Evolutionary conservation across 352 stramenopile genomes (phyloP).

Genomic region (Globisporangium middletonii): DNA sequence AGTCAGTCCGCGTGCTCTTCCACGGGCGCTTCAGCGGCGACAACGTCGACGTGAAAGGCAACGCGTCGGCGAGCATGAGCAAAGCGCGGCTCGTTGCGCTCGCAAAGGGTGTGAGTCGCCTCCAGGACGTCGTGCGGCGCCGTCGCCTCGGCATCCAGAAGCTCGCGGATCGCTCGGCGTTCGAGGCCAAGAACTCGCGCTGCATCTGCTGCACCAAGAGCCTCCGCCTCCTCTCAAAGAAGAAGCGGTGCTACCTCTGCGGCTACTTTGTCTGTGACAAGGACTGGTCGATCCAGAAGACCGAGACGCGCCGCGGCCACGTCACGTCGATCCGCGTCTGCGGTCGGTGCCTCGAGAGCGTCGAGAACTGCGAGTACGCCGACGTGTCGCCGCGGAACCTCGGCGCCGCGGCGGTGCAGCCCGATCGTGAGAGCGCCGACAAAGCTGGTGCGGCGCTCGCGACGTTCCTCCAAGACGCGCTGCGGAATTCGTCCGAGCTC

Average conservation of each 20-base stretch:
- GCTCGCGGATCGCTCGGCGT: constrained; percentile 35
- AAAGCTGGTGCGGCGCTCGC: constrained; percentile 6
- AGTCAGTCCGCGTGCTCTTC: too few relatives aligned
- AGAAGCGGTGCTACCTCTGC: constrained; percentile 34
- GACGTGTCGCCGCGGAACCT: too few relatives aligned
- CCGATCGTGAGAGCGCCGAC: too few relatives aligned
- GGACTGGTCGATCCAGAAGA: constrained; percentile 26
- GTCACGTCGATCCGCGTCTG: too few relatives aligned
- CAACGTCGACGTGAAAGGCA: too few relatives aligned
- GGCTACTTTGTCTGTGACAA: constrained; percentile 35
- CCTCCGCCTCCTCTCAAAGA: constrained; percentile 24
- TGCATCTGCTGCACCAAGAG: constrained; percentile 57
- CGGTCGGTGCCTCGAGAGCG: too few relatives aligned
- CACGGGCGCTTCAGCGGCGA: too few relatives aligned
- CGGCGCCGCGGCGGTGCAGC: too few relatives aligned
- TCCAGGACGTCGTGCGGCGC: constrained; percentile 23
- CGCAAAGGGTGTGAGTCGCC: too few relatives aligned
- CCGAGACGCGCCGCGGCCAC: constrained; percentile 12
- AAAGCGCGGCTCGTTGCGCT: too few relatives aligned
- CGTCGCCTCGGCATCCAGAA: constrained; percentile 51
- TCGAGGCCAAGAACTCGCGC: constrained; percentile 40
- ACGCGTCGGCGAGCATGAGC: too few relatives aligned
- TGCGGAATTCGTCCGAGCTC: constrained; percentile 11
- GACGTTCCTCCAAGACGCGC: constrained; percentile 18
- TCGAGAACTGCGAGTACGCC: too few relatives aligned